A percentile compares a stretch with the other conserved stretches of the same genome.
Evolutionary conservation across 148 eudicot genomes (phyloP).

Genomic region (Rhododendron griersonianum): DNA sequence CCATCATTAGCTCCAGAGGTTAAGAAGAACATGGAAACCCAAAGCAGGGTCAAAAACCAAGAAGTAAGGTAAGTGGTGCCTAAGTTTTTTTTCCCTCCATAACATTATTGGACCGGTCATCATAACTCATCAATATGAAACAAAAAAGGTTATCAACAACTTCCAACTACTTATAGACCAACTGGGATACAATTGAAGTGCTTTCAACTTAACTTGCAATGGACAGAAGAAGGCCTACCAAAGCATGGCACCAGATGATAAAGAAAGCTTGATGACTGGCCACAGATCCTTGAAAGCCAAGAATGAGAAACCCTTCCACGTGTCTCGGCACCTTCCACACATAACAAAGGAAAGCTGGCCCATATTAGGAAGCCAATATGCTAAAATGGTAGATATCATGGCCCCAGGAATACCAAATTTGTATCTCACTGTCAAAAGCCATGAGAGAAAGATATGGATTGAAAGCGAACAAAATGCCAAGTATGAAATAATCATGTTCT

Average conservation of each 20-base stretch:
- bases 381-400: slow-evolving; percentile 21
- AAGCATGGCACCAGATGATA: slow-evolving; percentile 36
- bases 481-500: no score
- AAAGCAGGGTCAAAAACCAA: background rate
- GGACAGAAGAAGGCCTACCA: slow-evolving; percentile 17
- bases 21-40: background rate
- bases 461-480: no score
- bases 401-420: no score
- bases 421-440: no score
- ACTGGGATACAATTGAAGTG: background rate
- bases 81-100: background rate
- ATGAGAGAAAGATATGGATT: no score
- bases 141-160: background rate
- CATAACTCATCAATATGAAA: background rate
- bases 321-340: slow-evolving; percentile 25
- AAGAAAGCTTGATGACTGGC: slow-evolving; percentile 29
- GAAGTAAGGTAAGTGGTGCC: background rate
- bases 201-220: background rate
- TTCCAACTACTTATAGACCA: background rate
- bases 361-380: slow-evolving; percentile 27
- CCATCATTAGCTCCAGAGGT: background rate
- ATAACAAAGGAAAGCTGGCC: slow-evolving; percentile 23
- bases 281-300: slow-evolving; percentile 30
- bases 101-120: background rate
- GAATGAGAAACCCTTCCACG: slow-evolving; percentile 36